Evolutionary conservation across 805 yeast genomes (phyloP).

Genomic region (Myxozyma mucilagina): DNA sequence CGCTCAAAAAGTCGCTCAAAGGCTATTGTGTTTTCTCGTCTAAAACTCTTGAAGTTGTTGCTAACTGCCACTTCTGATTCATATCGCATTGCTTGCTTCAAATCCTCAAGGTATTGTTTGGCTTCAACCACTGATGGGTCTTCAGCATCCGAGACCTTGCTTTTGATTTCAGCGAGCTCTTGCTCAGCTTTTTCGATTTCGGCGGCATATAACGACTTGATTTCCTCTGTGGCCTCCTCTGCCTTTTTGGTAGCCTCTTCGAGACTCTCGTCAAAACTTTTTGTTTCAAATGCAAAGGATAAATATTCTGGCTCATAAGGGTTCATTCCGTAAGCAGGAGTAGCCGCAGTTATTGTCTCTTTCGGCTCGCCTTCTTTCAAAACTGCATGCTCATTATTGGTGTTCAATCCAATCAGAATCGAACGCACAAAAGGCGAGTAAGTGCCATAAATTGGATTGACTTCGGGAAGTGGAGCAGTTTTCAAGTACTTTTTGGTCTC

Average conservation of each 20-base stretch:
- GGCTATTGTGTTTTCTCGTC: background rate
- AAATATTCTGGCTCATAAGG: slow-evolving; percentile 3
- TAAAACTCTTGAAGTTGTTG: background rate
- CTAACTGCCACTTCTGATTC: background rate
- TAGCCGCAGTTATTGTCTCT: background rate
- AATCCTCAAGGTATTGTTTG: background rate
- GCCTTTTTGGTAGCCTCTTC: background rate
- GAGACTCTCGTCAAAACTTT: background rate
- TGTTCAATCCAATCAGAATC: slow-evolving; percentile 14
- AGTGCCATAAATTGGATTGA: slow-evolving; percentile 24
- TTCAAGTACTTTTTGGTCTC: slow-evolving; percentile 15
- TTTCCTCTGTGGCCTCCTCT: background rate
- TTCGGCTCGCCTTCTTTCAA: background rate
- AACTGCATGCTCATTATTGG: slow-evolving; percentile 7
- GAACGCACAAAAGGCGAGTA: slow-evolving; percentile 18
- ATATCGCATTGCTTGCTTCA: background rate
- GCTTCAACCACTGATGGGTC: background rate
- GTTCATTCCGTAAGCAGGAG: slow-evolving; percentile 19
- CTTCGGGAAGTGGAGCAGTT: background rate
- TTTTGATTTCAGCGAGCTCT: background rate
- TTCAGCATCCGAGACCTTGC: background rate
- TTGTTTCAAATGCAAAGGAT: background rate
- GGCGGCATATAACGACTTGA: background rate
- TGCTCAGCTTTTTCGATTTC: background rate
- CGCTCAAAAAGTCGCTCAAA: background rate